A percentile compares a stretch with the other conserved stretches of the same genome.
Conservation (phyloP, 805 yeast species). For the Pichia rugopelliculosa region DNA sequence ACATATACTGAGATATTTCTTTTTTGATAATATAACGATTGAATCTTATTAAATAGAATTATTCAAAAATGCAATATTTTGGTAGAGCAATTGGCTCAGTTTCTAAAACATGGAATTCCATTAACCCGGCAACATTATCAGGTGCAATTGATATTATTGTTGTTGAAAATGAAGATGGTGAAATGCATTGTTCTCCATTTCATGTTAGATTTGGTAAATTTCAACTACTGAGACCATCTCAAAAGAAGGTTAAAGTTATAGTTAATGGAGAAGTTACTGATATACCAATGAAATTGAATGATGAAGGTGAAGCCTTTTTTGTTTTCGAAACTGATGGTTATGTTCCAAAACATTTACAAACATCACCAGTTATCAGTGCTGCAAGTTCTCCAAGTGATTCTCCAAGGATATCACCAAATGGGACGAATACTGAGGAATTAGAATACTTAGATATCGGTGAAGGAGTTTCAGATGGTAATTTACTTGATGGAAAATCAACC, state of each 20-base stretch:
- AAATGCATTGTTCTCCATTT: slow-evolving; percentile 81
- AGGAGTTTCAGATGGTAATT: slow-evolving; percentile 15
- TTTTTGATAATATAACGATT: too few species aligned
- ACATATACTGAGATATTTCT: too few species aligned
- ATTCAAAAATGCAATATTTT: slow-evolving; percentile 78
- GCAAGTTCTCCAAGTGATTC: slow-evolving; percentile 48
- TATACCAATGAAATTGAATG: slow-evolving; percentile 93
- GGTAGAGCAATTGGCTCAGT: slow-evolving; percentile 93
- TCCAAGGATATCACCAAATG: slow-evolving; percentile 17
- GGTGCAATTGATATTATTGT: slow-evolving; percentile 98
- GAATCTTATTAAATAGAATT: too few species aligned
- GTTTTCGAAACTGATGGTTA: slow-evolving; percentile 79
- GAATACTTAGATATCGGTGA: slow-evolving; percentile 43
- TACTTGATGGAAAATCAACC: background rate
- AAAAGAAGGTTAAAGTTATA: slow-evolving; percentile 82
- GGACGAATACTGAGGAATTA: slow-evolving; percentile 34
- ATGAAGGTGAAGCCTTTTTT: slow-evolving; percentile 96
- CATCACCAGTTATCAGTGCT: slow-evolving; percentile 79
- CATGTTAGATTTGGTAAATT: slow-evolving; percentile 95
- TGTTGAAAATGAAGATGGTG: slow-evolving; percentile 77
- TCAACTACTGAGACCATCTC: slow-evolving; percentile 86
- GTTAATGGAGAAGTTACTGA: slow-evolving; percentile 79
- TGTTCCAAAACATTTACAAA: slow-evolving; percentile 70
- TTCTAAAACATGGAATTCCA: slow-evolving; percentile 93
- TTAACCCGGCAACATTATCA: slow-evolving; percentile 91